A percentile compares a stretch with the other conserved stretches of the same genome.
Conservation (phyloP, 225 moss, liverwort and hornwort genomes). For the Anthoceros angustus region DNA sequence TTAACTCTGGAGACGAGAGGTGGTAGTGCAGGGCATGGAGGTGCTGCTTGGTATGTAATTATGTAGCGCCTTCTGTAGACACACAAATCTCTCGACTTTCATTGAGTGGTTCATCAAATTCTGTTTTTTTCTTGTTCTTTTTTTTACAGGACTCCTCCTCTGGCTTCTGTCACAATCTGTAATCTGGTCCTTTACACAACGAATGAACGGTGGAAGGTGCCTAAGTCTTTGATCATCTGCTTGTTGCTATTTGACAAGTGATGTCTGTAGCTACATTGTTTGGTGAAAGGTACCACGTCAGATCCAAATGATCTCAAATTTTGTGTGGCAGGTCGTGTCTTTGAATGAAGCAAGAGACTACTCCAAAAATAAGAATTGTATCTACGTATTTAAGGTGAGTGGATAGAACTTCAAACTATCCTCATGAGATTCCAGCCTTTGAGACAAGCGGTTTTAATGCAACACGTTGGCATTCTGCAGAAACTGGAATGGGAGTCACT, state of each 20-base stretch:
- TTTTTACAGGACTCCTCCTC: slow-evolving; percentile 69
- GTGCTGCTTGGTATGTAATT: slow-evolving; percentile 63
- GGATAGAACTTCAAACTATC: not conserved
- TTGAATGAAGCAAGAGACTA: slow-evolving; percentile 80
- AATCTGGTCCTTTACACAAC: slow-evolving; percentile 78
- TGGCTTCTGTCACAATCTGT: slow-evolving; percentile 86
- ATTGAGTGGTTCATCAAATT: no score
- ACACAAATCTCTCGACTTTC: no score
- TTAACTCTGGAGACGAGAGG: slow-evolving; percentile 98
- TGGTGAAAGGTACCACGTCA: no score
- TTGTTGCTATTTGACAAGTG: not conserved
- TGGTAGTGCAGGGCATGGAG: slow-evolving; percentile 64
- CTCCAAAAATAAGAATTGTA: slow-evolving; percentile 48
- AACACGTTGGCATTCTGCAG: slow-evolving; percentile 24
- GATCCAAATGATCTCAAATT: not conserved
- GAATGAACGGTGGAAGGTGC: slow-evolving; percentile 80
- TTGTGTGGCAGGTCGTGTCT: slow-evolving; percentile 56
- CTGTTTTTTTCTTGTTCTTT: not conserved
- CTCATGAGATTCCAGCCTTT: not conserved
- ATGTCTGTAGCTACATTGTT: no score
- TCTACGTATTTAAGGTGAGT: slow-evolving; percentile 85
- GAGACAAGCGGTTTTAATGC: not conserved
- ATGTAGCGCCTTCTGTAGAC: not conserved
- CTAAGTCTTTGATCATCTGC: not conserved
- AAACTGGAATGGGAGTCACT: slow-evolving; percentile 89